phyloP scores from a whole-genome alignment of 305 asterid species.

The Caryopteris hybrid region DNA sequence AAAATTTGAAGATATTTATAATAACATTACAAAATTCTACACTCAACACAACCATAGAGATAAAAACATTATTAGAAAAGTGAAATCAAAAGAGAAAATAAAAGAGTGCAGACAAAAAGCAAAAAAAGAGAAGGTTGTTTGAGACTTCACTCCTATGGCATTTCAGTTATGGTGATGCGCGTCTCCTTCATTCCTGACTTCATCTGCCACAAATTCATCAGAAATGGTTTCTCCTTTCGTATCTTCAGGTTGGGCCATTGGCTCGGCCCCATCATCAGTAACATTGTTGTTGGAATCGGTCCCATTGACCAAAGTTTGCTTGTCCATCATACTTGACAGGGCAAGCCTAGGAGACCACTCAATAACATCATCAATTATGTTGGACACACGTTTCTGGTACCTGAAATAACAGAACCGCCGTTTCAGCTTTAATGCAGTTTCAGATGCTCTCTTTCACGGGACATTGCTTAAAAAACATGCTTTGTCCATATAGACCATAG shows the following conservation, averaged over 20 bases:
- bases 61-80: constrained; percentile 10
- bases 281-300: constrained; percentile 46
- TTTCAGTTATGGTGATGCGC: constrained; percentile 26
- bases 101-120: constrained; percentile 4
- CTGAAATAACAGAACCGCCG: constrained; percentile 31
- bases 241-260: constrained; percentile 22
- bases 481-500: too few species aligned
- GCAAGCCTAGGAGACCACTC: constrained; percentile 98
- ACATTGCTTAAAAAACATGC: too few species aligned
- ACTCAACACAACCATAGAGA: constrained; percentile 17
- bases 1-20: constrained; percentile 17
- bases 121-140: background rate
- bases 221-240: constrained; percentile 30
- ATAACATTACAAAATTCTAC: constrained; percentile 32
- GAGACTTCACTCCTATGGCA: constrained; percentile 19
- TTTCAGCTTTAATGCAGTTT: too few species aligned
- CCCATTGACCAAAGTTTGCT: constrained; percentile 48
- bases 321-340: constrained; percentile 95
- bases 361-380: constrained; percentile 94
- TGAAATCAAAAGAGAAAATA: background rate
- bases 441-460: too few species aligned
- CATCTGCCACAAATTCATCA: constrained; percentile 32
- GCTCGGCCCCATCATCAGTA: constrained; percentile 37
- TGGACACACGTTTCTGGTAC: constrained; percentile 93
- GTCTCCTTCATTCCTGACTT: too few species aligned